Percentiles rank a stretch among this genome's conserved stretches.
These are phyloP conservation scores for Kwoniella shandongensis DNA, from an alignment of 768 basidiomycete genomes.

Conservation along the genomic window DNA sequence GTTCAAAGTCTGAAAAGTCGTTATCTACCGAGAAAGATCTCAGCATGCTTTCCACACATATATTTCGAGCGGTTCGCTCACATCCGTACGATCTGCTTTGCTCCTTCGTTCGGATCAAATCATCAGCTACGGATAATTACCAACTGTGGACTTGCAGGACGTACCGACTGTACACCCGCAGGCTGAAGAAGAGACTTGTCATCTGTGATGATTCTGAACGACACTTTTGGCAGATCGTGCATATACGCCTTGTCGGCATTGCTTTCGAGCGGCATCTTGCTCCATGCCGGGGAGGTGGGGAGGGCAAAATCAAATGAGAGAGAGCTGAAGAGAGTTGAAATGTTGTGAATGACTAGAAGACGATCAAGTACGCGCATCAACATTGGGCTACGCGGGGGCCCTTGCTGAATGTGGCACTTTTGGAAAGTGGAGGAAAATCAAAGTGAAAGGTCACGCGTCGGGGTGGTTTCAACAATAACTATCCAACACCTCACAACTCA, in stretches of 20 bases:
- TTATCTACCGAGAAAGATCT: conserved; percentile 29
- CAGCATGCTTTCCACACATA: not conserved
- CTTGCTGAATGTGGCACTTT: not conserved
- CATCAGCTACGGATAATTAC: no score
- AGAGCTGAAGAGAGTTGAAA: not conserved
- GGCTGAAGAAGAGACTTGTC: conserved; percentile 31
- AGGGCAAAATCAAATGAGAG: not conserved
- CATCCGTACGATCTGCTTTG: conserved; percentile 46
- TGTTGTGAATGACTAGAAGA: conserved; percentile 2
- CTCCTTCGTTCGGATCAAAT: conserved; percentile 24
- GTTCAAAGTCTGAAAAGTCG: conserved; percentile 60
- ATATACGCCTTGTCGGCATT: conserved; percentile 35
- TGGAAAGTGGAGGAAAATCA: no score
- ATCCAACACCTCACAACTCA: no score
- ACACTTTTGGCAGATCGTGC: conserved; percentile 47
- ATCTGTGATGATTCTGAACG: conserved; percentile 43
- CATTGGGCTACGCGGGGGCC: not conserved
- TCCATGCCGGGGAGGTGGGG: not conserved
- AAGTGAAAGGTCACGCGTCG: no score
- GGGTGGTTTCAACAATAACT: no score
- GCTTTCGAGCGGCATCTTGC: conserved; percentile 37
- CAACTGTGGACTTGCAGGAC: no score
- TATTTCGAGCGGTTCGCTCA: conserved; percentile 13
- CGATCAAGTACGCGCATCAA: not conserved
- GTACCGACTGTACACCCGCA: conserved; percentile 36